Conservation (phyloP, 345 rosid species). For the Eucalyptus pauciflora region DNA sequence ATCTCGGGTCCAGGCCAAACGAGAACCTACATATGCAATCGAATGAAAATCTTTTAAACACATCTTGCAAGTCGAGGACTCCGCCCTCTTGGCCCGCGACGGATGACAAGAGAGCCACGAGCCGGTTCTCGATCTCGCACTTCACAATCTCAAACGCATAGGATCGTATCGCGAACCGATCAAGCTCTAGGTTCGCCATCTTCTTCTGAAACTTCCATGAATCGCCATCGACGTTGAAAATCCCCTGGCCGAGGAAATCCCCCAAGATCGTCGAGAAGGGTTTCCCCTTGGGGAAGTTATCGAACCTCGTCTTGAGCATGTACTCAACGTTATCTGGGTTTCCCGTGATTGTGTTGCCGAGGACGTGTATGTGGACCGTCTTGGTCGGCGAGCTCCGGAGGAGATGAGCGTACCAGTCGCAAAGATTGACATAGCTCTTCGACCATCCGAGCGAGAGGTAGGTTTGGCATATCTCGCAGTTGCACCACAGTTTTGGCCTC, state of each 20-base stretch:
- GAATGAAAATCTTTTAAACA: slow-evolving; percentile 53
- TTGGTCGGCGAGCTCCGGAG: slow-evolving; percentile 37
- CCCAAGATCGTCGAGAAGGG: slow-evolving; percentile 64
- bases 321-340: slow-evolving; percentile 60
- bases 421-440: slow-evolving; percentile 37
- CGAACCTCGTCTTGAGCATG: slow-evolving; percentile 55
- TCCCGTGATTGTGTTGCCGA: slow-evolving; percentile 54
- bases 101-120: slow-evolving; percentile 28
- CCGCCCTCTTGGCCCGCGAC: background rate
- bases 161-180: slow-evolving; percentile 23
- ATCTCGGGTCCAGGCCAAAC: slow-evolving; percentile 57
- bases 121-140: slow-evolving; percentile 36
- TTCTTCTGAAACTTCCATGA: slow-evolving; percentile 59
- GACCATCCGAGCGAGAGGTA: slow-evolving; percentile 53
- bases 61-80: slow-evolving; percentile 43
- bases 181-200: slow-evolving; percentile 54
- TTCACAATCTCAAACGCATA: slow-evolving; percentile 44
- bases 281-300: slow-evolving; percentile 74
- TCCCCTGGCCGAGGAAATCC: slow-evolving; percentile 70
- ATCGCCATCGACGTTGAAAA: slow-evolving; percentile 74
- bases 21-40: slow-evolving; percentile 52
- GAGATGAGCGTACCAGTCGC: slow-evolving; percentile 75
- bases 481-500: slow-evolving; percentile 38
- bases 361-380: slow-evolving; percentile 65
- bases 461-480: slow-evolving; percentile 54